Conservation (phyloP, 768 basidiomycete species). For the Tulasnella sp. region DNA sequence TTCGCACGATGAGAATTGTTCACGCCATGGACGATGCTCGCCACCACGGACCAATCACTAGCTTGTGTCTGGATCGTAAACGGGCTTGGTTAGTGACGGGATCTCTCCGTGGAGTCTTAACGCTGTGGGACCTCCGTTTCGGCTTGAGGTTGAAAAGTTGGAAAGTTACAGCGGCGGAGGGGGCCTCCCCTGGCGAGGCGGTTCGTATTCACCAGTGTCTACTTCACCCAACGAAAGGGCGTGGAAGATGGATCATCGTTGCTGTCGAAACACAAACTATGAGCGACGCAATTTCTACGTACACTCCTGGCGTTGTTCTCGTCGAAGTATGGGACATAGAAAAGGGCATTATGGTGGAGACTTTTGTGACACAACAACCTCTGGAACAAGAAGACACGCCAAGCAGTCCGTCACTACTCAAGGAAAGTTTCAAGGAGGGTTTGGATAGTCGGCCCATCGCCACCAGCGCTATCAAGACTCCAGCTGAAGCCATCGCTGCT, state of each 20-base stretch:
- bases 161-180: conserved; percentile 44
- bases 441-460: neutral
- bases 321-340: conserved; percentile 94
- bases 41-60: conserved; percentile 77
- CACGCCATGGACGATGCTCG: conserved; percentile 75
- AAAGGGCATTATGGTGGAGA: conserved; percentile 65
- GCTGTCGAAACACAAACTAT: conserved; percentile 42
- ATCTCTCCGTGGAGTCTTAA: conserved; percentile 71
- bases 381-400: neutral
- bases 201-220: conserved; percentile 60
- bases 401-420: neutral
- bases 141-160: conserved; percentile 81
- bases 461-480: conserved; percentile 44
- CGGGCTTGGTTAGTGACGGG: conserved; percentile 83
- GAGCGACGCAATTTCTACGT: conserved; percentile 21
- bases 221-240: conserved; percentile 77
- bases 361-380: conserved; percentile 41
- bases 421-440: conserved; percentile 10
- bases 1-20: conserved; percentile 70
- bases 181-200: conserved; percentile 9
- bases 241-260: conserved; percentile 84
- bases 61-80: conserved; percentile 72
- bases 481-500: conserved; percentile 67
- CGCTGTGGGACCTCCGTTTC: conserved; percentile 93
- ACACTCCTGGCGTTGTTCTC: conserved; percentile 34